These are phyloP conservation scores for Suillus cothurnatus DNA, from an alignment of 768 basidiomycete species.

Conservation along the genomic window DNA sequence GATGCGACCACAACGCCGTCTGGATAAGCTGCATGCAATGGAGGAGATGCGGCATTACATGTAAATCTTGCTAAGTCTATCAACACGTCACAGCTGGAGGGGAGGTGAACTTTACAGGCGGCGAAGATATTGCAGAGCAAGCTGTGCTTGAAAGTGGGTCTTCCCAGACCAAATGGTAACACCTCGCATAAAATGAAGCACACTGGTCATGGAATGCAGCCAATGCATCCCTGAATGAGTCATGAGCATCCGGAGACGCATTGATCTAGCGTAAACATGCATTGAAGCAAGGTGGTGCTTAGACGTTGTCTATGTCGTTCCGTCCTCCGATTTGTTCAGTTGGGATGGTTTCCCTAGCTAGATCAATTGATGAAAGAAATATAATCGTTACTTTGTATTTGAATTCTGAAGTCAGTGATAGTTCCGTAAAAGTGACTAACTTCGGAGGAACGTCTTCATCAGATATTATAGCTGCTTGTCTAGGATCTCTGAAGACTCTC, in stretches of 20 bases:
- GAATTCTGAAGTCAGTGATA: neutral
- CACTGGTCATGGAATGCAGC: neutral
- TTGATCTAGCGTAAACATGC: neutral
- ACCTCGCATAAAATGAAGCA: neutral
- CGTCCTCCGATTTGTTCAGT: neutral
- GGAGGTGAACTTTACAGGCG: neutral
- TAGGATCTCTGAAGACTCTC: neutral
- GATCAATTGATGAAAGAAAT: no score
- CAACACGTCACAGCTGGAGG: neutral
- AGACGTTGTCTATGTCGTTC: no score
- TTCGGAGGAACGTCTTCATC: neutral
- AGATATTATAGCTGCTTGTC: neutral
- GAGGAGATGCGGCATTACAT: neutral
- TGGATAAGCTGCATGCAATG: neutral
- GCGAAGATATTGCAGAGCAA: neutral
- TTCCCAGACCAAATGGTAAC: neutral
- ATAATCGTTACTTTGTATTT: neutral
- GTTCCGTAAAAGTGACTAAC: neutral
- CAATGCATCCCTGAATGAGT: neutral
- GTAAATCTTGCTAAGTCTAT: neutral
- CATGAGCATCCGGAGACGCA: neutral
- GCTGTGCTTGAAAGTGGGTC: neutral
- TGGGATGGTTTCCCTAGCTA: neutral
- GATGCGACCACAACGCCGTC: neutral
- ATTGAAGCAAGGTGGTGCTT: neutral